Evolutionary conservation across 1,284 basidiomycete species (phyloP), one percentile per base, ranked within the genome.

Genomic region (Chondrostereum purpureum): DNA sequence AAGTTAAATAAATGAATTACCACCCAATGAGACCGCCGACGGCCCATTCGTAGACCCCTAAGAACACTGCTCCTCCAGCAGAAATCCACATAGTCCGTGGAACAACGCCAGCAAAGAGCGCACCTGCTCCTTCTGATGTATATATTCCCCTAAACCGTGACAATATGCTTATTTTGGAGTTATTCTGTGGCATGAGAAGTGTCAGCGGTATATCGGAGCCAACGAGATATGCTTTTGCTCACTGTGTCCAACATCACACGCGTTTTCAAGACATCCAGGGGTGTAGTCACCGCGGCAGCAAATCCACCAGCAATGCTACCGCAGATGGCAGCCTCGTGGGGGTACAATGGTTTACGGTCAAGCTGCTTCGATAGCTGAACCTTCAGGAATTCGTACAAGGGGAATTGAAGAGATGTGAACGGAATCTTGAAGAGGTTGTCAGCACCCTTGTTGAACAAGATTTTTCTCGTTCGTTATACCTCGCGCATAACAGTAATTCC

Each of bases 331-430:
- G 93, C 93, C 65, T 97, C 89, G 56, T 88, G 80, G 1, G 85
- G 82, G 44, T 77, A 78, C 3, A 92, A 72, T 1, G 74, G 77
- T 57, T 82, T 71, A 46, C 75, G 60, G 20, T 72, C 63, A 6
- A 80, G 54, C 18, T 58, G 65, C n/a, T 56, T 54, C 0, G 86
- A 79, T 5, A 87, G 61, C 22, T 72, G 69, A 1, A 70, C 53
- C 63, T 99, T 99, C 52, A 99, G 70, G 33, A 79, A 72, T 67
- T 99, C 96, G 59, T 98, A 99, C 18, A 99, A 66, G 0, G 96
- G 96, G 61, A 99, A 99, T 62, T 99, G 96, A 18, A 99, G 73
- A 10, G 92, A 95, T 1, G 95, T 96, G 69, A 99, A 99, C 0
- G 95, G 95, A 34, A 99, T 92, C 92, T 95, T 50, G 17, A 19